A percentile compares a stretch with the other conserved stretches of the same genome.
Conservation (phyloP, 176 grass and related monocot genomes). For the Rhynchospora pubera region DNA sequence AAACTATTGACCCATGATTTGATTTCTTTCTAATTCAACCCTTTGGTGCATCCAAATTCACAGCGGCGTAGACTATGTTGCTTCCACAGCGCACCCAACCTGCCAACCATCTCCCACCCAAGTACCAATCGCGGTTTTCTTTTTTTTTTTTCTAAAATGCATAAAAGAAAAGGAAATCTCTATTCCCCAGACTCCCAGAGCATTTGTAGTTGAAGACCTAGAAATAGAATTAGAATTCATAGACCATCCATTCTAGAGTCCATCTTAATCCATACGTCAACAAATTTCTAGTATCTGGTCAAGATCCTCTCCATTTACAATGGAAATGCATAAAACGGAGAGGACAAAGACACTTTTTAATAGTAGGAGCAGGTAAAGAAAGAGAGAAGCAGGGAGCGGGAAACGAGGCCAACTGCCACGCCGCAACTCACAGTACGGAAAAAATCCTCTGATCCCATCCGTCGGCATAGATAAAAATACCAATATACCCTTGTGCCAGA, state of each 20-base stretch:
- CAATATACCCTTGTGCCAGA: background rate
- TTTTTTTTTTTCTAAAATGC: too few relatives aligned
- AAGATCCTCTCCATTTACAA: background rate
- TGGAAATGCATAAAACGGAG: background rate
- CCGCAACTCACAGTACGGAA: constrained; percentile 19
- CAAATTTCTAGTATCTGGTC: background rate
- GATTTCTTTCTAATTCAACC: too few relatives aligned
- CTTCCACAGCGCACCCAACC: too few relatives aligned
- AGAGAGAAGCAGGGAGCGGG: background rate
- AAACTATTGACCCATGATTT: too few relatives aligned
- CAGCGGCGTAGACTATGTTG: too few relatives aligned
- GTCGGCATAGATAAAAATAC: background rate
- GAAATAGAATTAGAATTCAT: background rate
- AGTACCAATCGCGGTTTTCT: too few relatives aligned
- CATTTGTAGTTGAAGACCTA: background rate
- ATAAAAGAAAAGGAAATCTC: background rate
- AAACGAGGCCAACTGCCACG: constrained; percentile 6
- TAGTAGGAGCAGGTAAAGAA: background rate
- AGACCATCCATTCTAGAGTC: background rate
- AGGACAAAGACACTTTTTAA: background rate
- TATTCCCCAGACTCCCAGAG: background rate
- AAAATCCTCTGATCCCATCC: background rate
- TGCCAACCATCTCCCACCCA: too few relatives aligned
- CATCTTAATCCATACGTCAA: background rate
- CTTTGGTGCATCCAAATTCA: too few relatives aligned